Conservation (phyloP, 176 grass and related monocot species). For the Rhynchospora tenuis region DNA sequence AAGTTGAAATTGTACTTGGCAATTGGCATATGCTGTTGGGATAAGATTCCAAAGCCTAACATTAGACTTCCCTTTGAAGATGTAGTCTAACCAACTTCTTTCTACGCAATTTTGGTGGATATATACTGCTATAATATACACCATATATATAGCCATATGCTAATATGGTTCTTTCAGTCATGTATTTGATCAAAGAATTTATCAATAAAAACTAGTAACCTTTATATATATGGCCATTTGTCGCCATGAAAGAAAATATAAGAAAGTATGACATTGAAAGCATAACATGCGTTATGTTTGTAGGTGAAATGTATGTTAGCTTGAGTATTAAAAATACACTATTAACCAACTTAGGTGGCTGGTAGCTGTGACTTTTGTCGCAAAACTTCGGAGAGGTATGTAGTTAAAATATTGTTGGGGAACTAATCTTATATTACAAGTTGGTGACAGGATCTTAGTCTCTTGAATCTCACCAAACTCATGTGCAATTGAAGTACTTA, state of each 20-base stretch:
- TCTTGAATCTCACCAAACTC: neutral
- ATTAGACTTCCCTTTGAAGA: slow-evolving; percentile 2
- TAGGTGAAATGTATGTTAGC: neutral
- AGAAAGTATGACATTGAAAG: neutral
- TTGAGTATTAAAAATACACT: slow-evolving; percentile 1
- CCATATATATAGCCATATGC: too few species aligned
- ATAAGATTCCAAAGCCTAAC: slow-evolving; percentile 14
- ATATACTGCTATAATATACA: neutral
- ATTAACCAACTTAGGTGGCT: slow-evolving; percentile 16
- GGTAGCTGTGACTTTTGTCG: slow-evolving; percentile 11
- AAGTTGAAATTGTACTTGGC: neutral
- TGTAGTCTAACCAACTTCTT: neutral
- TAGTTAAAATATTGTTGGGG: neutral
- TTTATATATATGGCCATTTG: neutral
- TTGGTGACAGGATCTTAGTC: slow-evolving; percentile 1
- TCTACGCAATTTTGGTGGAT: neutral
- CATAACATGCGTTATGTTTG: neutral
- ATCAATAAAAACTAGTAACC: neutral
- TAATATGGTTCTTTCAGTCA: neutral
- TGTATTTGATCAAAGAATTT: neutral
- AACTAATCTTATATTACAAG: neutral
- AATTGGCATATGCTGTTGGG: neutral
- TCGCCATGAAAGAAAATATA: neutral
- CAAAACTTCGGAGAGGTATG: neutral
- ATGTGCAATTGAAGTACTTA: neutral